Conservation (phyloP, 208 protist species). For the Trichomonas tenax region DNA sequence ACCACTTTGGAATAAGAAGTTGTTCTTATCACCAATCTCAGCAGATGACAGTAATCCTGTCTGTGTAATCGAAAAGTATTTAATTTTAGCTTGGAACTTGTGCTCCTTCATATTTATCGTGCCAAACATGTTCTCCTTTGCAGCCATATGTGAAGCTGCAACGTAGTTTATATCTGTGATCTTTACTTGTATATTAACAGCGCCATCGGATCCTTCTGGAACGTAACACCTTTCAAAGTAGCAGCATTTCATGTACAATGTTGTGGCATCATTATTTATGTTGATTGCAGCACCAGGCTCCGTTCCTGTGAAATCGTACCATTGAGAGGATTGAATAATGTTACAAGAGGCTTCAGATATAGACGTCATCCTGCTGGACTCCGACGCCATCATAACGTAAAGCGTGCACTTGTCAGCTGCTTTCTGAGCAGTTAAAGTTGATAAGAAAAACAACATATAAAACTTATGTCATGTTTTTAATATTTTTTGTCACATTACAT, state of each 20-base stretch:
- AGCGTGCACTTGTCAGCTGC: neutral
- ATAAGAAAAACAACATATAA: neutral
- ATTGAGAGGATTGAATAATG: neutral
- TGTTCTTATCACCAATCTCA: neutral
- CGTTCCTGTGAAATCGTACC: neutral
- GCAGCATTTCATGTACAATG: neutral
- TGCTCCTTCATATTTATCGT: neutral
- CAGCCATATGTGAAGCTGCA: neutral
- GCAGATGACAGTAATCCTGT: neutral
- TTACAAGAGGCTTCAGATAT: neutral
- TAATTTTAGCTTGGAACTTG: neutral
- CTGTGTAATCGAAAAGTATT: neutral
- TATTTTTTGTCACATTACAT: no score
- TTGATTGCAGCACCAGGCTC: neutral
- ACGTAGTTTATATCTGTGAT: neutral
- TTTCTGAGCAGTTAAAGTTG: neutral
- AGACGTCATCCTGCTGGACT: neutral
- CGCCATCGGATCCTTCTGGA: neutral
- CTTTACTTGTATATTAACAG: neutral
- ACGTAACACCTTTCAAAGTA: neutral
- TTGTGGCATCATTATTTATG: neutral
- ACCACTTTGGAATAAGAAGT: neutral
- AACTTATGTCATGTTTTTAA: neutral
- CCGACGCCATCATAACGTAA: neutral
- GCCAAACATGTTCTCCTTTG: neutral